Percentiles rank a stretch among this genome's conserved stretches.
phyloP scores from a whole-genome alignment of 1,284 basidiomycete genomes.

The Cutaneotrichosporon sp. region DNA sequence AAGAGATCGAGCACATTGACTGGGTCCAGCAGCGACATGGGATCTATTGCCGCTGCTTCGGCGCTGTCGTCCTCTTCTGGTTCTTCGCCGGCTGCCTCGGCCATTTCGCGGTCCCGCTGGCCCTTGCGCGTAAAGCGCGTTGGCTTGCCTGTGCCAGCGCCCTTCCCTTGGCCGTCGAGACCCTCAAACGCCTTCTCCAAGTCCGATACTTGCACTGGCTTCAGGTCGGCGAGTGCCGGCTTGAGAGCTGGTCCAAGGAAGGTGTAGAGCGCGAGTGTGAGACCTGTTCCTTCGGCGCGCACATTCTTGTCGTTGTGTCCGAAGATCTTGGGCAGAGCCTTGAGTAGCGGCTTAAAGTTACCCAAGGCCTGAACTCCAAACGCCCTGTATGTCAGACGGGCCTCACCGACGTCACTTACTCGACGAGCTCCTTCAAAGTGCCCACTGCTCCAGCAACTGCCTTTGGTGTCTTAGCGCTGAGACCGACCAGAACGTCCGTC shows the following conservation, averaged over 20 bases:
- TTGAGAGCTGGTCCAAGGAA: constrained; percentile 85
- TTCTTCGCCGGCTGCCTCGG: constrained; percentile 48
- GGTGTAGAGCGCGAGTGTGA: constrained; percentile 75
- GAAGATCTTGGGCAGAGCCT: constrained; percentile 87
- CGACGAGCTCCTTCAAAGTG: constrained; percentile 73
- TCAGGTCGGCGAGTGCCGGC: constrained; percentile 82
- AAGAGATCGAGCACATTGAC: constrained; percentile 72
- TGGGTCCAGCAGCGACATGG: constrained; percentile 75
- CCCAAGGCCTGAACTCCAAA: constrained; percentile 78
- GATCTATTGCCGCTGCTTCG: constrained; percentile 60
- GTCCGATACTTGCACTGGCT: constrained; percentile 97
- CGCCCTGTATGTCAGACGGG: constrained; percentile 52
- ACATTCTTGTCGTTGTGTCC: constrained; percentile 94
- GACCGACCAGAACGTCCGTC: constrained; percentile 76
- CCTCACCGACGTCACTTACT: constrained; percentile 48
- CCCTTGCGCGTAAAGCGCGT: constrained; percentile 73
- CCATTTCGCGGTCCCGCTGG: constrained; percentile 65
- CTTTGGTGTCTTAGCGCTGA: constrained; percentile 92
- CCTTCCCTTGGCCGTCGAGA: constrained; percentile 75
- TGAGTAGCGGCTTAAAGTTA: constrained; percentile 71
- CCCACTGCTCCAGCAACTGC: constrained; percentile 74
- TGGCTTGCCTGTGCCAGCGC: constrained; percentile 73
- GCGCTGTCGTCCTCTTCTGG: constrained; percentile 19
- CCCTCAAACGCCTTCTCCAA: constrained; percentile 83
- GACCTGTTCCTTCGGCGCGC: constrained; percentile 77